Conservation (phyloP, 2,329 filamentous ascomycete species). For the Sporothrix dimorphospora region DNA sequence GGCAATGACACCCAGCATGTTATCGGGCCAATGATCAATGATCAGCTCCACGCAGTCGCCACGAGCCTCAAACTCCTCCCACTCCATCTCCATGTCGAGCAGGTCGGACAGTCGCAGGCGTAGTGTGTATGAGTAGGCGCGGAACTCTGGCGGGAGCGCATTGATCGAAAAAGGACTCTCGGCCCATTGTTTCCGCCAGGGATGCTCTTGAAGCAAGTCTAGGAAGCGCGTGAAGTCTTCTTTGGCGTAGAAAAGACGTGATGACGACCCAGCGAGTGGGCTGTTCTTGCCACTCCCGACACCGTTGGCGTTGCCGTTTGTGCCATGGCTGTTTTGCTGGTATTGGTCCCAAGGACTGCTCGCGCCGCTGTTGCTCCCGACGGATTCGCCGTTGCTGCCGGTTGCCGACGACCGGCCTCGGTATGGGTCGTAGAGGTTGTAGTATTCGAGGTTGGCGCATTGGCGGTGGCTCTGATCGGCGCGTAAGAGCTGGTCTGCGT, state of each 20-base stretch:
- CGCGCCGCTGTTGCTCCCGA: slow-evolving; percentile 29
- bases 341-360: slow-evolving; percentile 25
- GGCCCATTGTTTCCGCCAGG: slow-evolving; percentile 54
- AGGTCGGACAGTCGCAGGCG: slow-evolving; percentile 64
- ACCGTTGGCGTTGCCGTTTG: neutral
- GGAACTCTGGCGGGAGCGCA: slow-evolving; percentile 61
- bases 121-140: slow-evolving; percentile 63
- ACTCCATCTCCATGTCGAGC: slow-evolving; percentile 53
- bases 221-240: slow-evolving; percentile 64
- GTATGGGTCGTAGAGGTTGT: slow-evolving; percentile 61
- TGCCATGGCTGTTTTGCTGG: neutral
- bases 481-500: slow-evolving; percentile 60
- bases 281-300: slow-evolving; percentile 18
- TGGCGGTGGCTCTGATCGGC: slow-evolving; percentile 60
- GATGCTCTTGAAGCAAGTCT: slow-evolving; percentile 59
- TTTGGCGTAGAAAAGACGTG: slow-evolving; percentile 60
- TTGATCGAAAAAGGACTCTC: slow-evolving; percentile 64
- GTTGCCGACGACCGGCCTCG: slow-evolving; percentile 39
- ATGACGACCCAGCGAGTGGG: slow-evolving; percentile 51
- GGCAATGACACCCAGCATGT: slow-evolving; percentile 54
- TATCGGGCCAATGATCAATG: slow-evolving; percentile 59
- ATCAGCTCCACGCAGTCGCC: slow-evolving; percentile 64
- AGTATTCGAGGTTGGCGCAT: slow-evolving; percentile 73
- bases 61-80: slow-evolving; percentile 59
- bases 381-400: slow-evolving; percentile 25